A percentile compares a stretch with the other conserved stretches of the same genome.
These are phyloP conservation scores for Cordyceps cateniannulata DNA, from an alignment of 2,329 filamentous ascomycete species.

Conservation along the genomic window DNA sequence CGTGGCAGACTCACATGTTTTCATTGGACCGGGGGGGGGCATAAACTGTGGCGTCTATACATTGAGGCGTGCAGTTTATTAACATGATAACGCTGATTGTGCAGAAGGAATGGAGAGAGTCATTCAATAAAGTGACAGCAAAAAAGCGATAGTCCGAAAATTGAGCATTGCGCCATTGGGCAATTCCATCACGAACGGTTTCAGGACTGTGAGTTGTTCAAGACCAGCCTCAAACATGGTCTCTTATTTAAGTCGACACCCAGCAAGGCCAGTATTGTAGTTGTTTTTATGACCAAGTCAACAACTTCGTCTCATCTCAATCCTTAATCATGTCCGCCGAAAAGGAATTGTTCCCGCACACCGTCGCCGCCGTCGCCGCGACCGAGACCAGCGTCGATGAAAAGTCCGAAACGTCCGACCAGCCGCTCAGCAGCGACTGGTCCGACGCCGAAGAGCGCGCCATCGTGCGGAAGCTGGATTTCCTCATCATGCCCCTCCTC, in stretches of 20 bases:
- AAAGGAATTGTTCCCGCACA: neutral
- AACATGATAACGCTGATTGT: neutral
- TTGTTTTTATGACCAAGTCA: neutral
- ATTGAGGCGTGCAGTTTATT: neutral
- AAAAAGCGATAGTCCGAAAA: neutral
- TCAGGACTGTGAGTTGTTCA: neutral
- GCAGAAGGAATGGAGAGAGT: too few relatives aligned
- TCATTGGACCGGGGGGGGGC: neutral
- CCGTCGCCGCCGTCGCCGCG: neutral
- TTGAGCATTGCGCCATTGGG: neutral
- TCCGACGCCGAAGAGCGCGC: neutral
- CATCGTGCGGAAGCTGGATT: neutral
- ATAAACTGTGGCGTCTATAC: neutral
- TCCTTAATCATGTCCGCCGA: neutral
- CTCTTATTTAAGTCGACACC: neutral
- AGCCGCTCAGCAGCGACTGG: neutral
- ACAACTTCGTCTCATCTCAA: neutral
- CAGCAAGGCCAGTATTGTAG: neutral
- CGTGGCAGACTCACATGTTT: neutral
- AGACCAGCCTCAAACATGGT: neutral
- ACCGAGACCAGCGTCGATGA: neutral
- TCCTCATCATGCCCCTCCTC: constrained; percentile 31
- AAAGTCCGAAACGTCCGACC: neutral
- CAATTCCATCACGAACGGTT: neutral
- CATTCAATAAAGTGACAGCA: too few relatives aligned